Evolutionary conservation across 495 filamentous ascomycete genomes (phyloP).

Genomic region (Penicillium cosmopolitanum): DNA sequence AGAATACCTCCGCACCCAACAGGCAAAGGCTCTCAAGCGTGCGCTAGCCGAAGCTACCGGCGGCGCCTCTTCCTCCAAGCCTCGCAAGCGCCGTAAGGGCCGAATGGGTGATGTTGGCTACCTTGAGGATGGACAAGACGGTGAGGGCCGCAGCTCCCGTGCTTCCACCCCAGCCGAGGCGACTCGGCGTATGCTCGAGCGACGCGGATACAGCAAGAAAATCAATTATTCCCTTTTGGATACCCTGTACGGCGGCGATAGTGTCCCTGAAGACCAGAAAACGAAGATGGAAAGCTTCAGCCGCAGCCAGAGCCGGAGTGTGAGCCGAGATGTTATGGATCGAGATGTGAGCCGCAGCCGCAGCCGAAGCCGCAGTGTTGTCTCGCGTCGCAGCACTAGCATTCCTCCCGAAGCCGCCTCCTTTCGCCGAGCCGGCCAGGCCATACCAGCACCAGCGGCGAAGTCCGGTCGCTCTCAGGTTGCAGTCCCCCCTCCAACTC

Average conservation of each 20-base stretch:
- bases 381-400: constrained; percentile 43
- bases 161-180: constrained; percentile 68
- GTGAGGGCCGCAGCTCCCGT: constrained; percentile 43
- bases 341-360: constrained; percentile 35
- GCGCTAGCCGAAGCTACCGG: constrained; percentile 57
- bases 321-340: not conserved
- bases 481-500: constrained; percentile 20
- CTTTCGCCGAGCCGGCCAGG: constrained; percentile 24
- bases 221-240: constrained; percentile 80
- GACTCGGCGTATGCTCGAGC: constrained; percentile 71
- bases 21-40: constrained; percentile 72
- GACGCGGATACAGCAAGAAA: constrained; percentile 72
- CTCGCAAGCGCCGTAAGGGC: constrained; percentile 50
- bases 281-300: constrained; percentile 38
- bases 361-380: constrained; percentile 45
- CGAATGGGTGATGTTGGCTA: constrained; percentile 55
- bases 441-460: not conserved
- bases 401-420: constrained; percentile 33
- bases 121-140: constrained; percentile 47
- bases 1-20: constrained; percentile 81
- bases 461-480: not conserved
- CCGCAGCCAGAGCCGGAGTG: constrained; percentile 38
- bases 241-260: constrained; percentile 35
- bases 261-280: constrained; percentile 22
- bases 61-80: constrained; percentile 51